These are phyloP conservation scores for Carex parvula DNA, from an alignment of 176 grass and related monocot species.

Conservation along the genomic window DNA sequence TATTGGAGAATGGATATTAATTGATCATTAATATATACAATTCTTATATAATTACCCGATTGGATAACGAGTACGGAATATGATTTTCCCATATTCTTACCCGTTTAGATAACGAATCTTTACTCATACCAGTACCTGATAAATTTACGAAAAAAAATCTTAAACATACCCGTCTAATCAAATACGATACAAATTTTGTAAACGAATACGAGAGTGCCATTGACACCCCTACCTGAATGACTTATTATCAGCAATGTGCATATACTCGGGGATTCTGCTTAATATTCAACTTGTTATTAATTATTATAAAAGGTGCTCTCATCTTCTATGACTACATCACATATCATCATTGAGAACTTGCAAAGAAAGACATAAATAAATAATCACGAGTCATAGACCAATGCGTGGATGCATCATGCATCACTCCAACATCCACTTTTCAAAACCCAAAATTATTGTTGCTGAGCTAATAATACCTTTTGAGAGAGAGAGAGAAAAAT, in stretches of 20 bases:
- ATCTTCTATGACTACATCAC: neutral
- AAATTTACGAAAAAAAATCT: no score
- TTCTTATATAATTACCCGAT: no score
- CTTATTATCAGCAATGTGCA: neutral
- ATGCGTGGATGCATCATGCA: neutral
- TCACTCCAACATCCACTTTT: neutral
- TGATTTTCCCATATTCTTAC: no score
- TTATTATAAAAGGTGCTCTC: neutral
- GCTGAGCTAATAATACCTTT: neutral
- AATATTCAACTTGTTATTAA: neutral
- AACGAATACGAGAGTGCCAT: no score
- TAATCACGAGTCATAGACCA: neutral
- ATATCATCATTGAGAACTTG: neutral
- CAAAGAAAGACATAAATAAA: neutral
- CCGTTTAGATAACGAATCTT: no score
- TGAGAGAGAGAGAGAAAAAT: neutral
- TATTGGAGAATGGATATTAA: no score
- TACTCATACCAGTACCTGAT: no score
- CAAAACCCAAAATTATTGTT: conserved; percentile 1
- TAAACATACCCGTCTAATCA: no score
- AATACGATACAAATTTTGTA: no score
- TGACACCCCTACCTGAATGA: neutral
- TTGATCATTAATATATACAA: no score
- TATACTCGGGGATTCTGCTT: neutral
- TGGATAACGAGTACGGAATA: no score